These are phyloP conservation scores for Hypoxylon sp. DNA, from an alignment of 2,329 filamentous ascomycete species.

Conservation along the genomic window DNA sequence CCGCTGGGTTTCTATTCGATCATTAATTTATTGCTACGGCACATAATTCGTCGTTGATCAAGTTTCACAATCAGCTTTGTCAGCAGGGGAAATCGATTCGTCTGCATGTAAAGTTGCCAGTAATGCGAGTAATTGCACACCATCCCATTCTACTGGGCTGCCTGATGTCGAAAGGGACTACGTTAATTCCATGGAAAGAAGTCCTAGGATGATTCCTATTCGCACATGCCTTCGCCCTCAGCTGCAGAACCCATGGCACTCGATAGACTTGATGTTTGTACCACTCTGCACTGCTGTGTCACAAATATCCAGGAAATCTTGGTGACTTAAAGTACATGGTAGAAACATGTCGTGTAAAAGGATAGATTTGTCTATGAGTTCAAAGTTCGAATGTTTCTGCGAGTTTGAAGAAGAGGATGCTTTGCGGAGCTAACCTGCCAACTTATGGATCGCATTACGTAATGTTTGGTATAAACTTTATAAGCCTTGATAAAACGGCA, in stretches of 20 bases:
- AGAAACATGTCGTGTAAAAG: neutral
- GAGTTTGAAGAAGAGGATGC: neutral
- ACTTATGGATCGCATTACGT: conserved; percentile 5
- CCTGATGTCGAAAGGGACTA: conserved; percentile 46
- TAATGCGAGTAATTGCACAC: neutral
- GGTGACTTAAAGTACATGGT: neutral
- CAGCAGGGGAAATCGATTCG: neutral
- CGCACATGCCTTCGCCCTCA: neutral
- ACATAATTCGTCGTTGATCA: conserved; percentile 15
- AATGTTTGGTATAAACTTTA: conserved; percentile 1
- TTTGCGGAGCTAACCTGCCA: neutral
- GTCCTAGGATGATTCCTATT: conserved; percentile 25
- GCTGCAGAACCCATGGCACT: too few relatives aligned
- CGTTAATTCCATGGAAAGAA: conserved; percentile 46
- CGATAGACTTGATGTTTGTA: neutral
- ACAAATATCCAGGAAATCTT: neutral
- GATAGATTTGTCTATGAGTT: neutral
- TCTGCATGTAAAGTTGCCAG: neutral
- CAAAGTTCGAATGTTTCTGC: too few relatives aligned
- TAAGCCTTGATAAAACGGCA: neutral
- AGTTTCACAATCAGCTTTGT: neutral
- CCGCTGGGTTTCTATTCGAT: conserved; percentile 1
- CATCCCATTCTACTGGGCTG: conserved; percentile 33
- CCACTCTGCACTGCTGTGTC: neutral
- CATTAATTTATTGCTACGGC: conserved; percentile 4